Evolutionary conservation across 257 asterid species (phyloP), one percentile per base, ranked within the genome.

Genomic region (Solanum acaule): DNA sequence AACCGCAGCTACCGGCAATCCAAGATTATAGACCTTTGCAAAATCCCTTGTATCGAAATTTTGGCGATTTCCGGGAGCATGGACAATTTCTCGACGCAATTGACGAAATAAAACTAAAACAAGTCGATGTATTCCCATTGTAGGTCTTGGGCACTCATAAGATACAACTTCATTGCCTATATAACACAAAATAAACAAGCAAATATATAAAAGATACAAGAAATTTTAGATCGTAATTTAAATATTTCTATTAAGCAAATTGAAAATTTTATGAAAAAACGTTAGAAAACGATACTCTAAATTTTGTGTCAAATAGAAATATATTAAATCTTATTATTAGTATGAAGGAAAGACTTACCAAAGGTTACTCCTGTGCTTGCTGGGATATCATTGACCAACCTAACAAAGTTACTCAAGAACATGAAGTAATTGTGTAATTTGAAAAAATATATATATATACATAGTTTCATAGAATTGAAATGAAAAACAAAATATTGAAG

Each of bases 31-130:
- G 29, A 93, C 88, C 88, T 92, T 94, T 1, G 95, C 95, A 67
- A 94, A 94, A 16, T 92, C 92, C 25, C 92, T 86, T 0, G 93
- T 91, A 90, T 90, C 90, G 92, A 94, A 94, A 67, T 92, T 93
- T 37, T 94, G 96, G 38, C 96, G 97, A 95, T 94, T 93, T 0
- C 93, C 94, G 0, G 96, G 97, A 1, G 95, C 93, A 20, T 89
- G 89, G 85, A 93, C 95, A 1, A 95, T 92, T 75, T 93, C 95
- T 4, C 94, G 77, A 0, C 94, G 94, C 78, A 93, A 27, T 42
- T 94, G 96, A 2, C 92, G 96, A 87, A 92, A 94, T 3, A 94
- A 27, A 77, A 90, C 90, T 52, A 92, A 90, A 6, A 92, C 91
- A 4, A 92, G 87, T 4, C 97, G 93, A 29, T 94, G 96, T 81